Evolutionary conservation across 768 basidiomycete species (phyloP).

Genomic region (Boletus coccyginus): DNA sequence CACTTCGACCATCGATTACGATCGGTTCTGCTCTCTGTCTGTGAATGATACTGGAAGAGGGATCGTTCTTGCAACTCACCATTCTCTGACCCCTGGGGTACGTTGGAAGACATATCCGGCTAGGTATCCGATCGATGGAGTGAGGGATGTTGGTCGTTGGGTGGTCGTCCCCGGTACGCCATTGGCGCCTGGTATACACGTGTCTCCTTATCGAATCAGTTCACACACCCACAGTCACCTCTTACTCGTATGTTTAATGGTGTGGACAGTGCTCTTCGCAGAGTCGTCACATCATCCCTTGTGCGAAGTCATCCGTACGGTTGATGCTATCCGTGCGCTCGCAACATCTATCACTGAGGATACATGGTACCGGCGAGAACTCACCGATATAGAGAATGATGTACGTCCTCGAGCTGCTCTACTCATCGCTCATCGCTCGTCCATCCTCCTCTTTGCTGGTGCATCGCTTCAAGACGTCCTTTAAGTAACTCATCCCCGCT

Average conservation of each 20-base stretch:
- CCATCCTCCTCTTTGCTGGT: slow-evolving; percentile 32
- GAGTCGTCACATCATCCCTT: slow-evolving; percentile 89
- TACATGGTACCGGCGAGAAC: slow-evolving; percentile 13
- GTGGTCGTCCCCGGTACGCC: too few species aligned
- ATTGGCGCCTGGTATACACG: too few species aligned
- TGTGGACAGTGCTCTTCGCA: slow-evolving; percentile 74
- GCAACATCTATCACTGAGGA: slow-evolving; percentile 55
- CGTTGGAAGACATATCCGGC: too few species aligned
- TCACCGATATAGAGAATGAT: slow-evolving; percentile 56
- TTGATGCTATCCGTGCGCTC: slow-evolving; percentile 52
- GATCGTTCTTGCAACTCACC: too few species aligned
- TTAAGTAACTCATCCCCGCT: slow-evolving; percentile 76
- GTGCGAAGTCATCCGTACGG: slow-evolving; percentile 58
- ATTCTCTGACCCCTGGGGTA: too few species aligned
- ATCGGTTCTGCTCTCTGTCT: too few species aligned
- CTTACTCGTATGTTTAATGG: slow-evolving; percentile 76
- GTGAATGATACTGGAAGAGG: too few species aligned
- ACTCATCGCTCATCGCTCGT: slow-evolving; percentile 32
- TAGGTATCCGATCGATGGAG: too few species aligned
- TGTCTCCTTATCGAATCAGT: too few species aligned
- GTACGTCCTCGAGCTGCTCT: slow-evolving; percentile 38
- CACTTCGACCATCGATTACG: too few species aligned
- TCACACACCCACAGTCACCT: too few species aligned
- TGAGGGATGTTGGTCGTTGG: too few species aligned
- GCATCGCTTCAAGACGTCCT: slow-evolving; percentile 85